Percentiles rank a stretch among this genome's conserved stretches.
These are phyloP conservation scores for Spencermartinsiella europaea DNA, from an alignment of 805 yeast genomes.

Conservation along the genomic window DNA sequence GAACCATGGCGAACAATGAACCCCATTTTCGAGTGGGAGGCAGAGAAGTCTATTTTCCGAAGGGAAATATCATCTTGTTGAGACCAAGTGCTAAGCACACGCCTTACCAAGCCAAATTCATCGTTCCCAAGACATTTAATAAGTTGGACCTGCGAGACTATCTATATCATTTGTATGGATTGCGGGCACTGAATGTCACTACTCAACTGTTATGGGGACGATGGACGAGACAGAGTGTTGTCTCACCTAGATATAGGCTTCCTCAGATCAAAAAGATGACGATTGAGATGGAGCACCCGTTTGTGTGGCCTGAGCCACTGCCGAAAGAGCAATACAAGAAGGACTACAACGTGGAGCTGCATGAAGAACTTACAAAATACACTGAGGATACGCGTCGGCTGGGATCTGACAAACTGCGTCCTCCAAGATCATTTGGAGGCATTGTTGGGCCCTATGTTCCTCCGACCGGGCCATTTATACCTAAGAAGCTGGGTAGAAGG, in stretches of 20 bases:
- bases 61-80: conserved; percentile 70
- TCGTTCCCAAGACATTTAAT: conserved; percentile 90
- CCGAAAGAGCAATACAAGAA: conserved; percentile 34
- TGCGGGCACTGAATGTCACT: conserved; percentile 83
- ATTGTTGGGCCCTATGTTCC: conserved; percentile 54
- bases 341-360: conserved; percentile 31
- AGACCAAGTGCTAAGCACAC: conserved; percentile 95
- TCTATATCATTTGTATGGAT: conserved; percentile 81
- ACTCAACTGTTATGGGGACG: conserved; percentile 75
- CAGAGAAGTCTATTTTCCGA: conserved; percentile 73
- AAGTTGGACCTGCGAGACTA: conserved; percentile 93
- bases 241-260: conserved; percentile 63
- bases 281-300: conserved; percentile 91
- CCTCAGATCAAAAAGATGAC: conserved; percentile 94
- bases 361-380: conserved; percentile 46
- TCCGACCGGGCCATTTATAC: conserved; percentile 61
- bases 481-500: conserved; percentile 43
- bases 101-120: conserved; percentile 94
- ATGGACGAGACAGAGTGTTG: conserved; percentile 54
- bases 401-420: conserved; percentile 67
- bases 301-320: conserved; percentile 78
- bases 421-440: conserved; percentile 72
- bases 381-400: conserved; percentile 44
- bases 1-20: conserved; percentile 37
- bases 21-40: conserved; percentile 85